These are phyloP conservation scores for Diaporthe caulivora DNA, from an alignment of 2,329 filamentous ascomycete genomes.

Conservation along the genomic window DNA sequence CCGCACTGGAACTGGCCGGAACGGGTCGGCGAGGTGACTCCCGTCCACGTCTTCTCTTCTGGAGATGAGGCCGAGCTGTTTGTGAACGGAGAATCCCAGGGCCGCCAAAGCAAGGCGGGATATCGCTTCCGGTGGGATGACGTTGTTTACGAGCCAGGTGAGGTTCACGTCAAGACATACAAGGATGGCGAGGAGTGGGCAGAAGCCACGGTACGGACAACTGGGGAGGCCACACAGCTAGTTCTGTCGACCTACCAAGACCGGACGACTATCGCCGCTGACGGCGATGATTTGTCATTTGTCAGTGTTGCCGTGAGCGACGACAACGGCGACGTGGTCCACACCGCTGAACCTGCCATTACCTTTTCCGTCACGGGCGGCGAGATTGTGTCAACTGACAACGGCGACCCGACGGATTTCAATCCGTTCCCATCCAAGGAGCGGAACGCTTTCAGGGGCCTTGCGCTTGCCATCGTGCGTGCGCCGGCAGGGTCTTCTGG, in stretches of 20 bases:
- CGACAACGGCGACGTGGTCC: conserved; percentile 56
- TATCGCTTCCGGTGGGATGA: conserved; percentile 68
- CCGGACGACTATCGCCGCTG: conserved; percentile 48
- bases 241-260: conserved; percentile 55
- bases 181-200: conserved; percentile 63
- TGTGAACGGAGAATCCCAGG: conserved; percentile 61
- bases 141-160: conserved; percentile 60
- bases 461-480: conserved; percentile 54
- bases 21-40: conserved; percentile 60
- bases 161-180: conserved; percentile 61
- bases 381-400: conserved; percentile 63
- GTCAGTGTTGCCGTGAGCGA: conserved; percentile 61
- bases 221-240: conserved; percentile 54
- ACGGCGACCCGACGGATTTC: conserved; percentile 61
- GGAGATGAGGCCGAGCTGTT: conserved; percentile 68
- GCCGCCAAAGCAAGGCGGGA: conserved; percentile 51
- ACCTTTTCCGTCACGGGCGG: conserved; percentile 59
- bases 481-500: conserved; percentile 4
- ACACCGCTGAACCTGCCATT: conserved; percentile 55
- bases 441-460: conserved; percentile 56
- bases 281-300: conserved; percentile 61
- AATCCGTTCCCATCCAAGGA: conserved; percentile 55
- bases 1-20: conserved; percentile 70
- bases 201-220: conserved; percentile 54
- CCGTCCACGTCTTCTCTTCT: conserved; percentile 65